phyloP scores from a whole-genome alignment of 2,329 filamentous ascomycete genomes.

The Aspergillus sp. region DNA sequence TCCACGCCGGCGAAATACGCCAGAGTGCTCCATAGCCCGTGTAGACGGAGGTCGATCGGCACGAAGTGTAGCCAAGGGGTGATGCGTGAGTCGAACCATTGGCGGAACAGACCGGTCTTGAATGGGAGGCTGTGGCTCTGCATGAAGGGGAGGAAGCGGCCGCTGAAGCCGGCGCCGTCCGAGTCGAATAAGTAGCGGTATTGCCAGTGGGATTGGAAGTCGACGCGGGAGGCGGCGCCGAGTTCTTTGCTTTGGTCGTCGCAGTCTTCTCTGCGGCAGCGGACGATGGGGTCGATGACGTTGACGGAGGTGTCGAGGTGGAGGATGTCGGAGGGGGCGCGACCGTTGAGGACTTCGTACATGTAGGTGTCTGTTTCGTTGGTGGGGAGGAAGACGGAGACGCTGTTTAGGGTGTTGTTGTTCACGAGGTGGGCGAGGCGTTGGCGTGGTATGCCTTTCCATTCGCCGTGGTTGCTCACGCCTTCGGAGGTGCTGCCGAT shows the following conservation, averaged over 20 bases:
- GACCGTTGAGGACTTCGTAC: slow-evolving; percentile 57
- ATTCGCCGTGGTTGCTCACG: slow-evolving; percentile 55
- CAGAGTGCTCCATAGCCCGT: slow-evolving; percentile 71
- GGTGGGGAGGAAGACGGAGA: slow-evolving; percentile 60
- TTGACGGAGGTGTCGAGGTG: slow-evolving; percentile 62
- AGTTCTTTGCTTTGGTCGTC: slow-evolving; percentile 56
- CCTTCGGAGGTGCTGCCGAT: slow-evolving; percentile 66
- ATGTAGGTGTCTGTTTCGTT: slow-evolving; percentile 47
- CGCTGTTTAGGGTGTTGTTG: slow-evolving; percentile 53
- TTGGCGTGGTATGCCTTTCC: slow-evolving; percentile 68
- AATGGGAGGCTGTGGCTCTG: slow-evolving; percentile 69
- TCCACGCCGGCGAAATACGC: slow-evolving; percentile 68
- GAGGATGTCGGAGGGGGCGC: slow-evolving; percentile 39
- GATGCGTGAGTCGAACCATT: slow-evolving; percentile 77
- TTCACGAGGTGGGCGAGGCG: slow-evolving; percentile 71
- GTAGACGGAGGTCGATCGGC: slow-evolving; percentile 71
- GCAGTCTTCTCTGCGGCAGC: slow-evolving; percentile 56
- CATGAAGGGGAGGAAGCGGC: slow-evolving; percentile 65
- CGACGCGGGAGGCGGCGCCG: slow-evolving; percentile 45
- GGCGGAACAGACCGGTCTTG: slow-evolving; percentile 68
- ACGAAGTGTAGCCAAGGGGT: slow-evolving; percentile 80
- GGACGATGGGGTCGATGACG: slow-evolving; percentile 60
- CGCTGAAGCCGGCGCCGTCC: slow-evolving; percentile 68
- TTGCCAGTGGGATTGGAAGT: slow-evolving; percentile 61
- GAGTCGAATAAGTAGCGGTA: slow-evolving; percentile 72